Conservation (phyloP, 345 rosid genomes). For the Cardamine chenopodiifolia region DNA sequence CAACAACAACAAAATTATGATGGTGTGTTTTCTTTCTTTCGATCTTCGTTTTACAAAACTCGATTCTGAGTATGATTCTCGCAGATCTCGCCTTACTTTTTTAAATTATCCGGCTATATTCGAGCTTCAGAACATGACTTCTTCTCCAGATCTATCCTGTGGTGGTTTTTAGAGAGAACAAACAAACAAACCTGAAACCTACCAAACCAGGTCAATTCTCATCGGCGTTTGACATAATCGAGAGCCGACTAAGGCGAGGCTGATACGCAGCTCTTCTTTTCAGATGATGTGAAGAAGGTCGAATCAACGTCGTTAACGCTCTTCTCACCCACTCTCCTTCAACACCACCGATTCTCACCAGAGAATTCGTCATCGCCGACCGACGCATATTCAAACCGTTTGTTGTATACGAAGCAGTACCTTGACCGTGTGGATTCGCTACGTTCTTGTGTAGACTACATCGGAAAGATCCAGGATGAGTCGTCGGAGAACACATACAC, state of each 20-base stretch:
- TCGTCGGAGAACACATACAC: slow-evolving; percentile 92
- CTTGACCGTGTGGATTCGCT: slow-evolving; percentile 37
- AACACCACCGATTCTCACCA: slow-evolving; percentile 90
- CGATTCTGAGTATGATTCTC: slow-evolving; percentile 10
- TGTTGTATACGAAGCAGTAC: slow-evolving; percentile 50
- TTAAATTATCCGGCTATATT: not conserved
- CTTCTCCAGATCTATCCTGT: slow-evolving; percentile 33
- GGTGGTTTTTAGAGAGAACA: slow-evolving; percentile 26
- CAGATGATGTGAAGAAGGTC: slow-evolving; percentile 90
- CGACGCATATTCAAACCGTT: slow-evolving; percentile 72
- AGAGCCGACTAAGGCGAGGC: slow-evolving; percentile 74
- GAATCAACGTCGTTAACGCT: slow-evolving; percentile 81
- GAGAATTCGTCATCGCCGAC: slow-evolving; percentile 90
- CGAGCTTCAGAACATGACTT: not conserved
- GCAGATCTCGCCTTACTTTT: slow-evolving; percentile 13
- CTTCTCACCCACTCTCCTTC: slow-evolving; percentile 93
- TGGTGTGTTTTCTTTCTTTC: slow-evolving; percentile 5
- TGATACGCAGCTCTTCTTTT: slow-evolving; percentile 62
- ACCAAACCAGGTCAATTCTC: slow-evolving; percentile 21
- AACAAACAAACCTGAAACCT: slow-evolving; percentile 39
- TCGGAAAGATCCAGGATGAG: slow-evolving; percentile 85
- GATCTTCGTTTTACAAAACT: slow-evolving; percentile 38
- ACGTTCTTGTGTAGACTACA: slow-evolving; percentile 71
- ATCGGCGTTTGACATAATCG: slow-evolving; percentile 59
- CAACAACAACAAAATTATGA: slow-evolving; percentile 40